Evolutionary conservation across 164 flowering plant genomes (phyloP).

Genomic region (Dillenia turbinata): DNA sequence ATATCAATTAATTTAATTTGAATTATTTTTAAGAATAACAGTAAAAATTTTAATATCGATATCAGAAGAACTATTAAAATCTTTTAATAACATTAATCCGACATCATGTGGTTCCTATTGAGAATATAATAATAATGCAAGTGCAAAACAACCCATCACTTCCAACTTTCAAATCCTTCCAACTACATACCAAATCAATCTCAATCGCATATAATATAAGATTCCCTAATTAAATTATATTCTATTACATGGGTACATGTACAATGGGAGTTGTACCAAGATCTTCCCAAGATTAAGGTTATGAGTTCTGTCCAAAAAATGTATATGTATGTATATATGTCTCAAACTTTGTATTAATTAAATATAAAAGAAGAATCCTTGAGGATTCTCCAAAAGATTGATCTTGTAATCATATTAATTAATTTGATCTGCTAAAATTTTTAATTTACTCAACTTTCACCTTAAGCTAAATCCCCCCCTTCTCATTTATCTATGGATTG

Average conservation of each 20-base stretch:
- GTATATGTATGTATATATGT: neutral
- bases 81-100: neutral
- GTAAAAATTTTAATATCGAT: too few species aligned
- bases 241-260: conserved; percentile 1
- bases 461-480: too few species aligned
- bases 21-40: too few species aligned
- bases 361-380: conserved; percentile 20
- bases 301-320: neutral
- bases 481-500: too few species aligned
- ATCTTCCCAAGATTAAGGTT: conserved; percentile 1
- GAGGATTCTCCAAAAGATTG: conserved; percentile 26
- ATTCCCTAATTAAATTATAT: neutral
- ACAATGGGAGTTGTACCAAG: conserved; percentile 26
- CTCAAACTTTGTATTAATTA: conserved; percentile 6
- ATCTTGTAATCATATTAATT: neutral
- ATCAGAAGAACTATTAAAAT: neutral
- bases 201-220: conserved; percentile 21
- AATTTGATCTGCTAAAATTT: too few species aligned
- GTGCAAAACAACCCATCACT: conserved; percentile 14
- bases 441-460: too few species aligned
- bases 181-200: conserved; percentile 20
- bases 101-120: neutral
- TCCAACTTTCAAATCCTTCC: conserved; percentile 8
- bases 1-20: too few species aligned
- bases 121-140: neutral